Conservation (phyloP, 768 basidiomycete genomes). For the Collybia nuda region DNA sequence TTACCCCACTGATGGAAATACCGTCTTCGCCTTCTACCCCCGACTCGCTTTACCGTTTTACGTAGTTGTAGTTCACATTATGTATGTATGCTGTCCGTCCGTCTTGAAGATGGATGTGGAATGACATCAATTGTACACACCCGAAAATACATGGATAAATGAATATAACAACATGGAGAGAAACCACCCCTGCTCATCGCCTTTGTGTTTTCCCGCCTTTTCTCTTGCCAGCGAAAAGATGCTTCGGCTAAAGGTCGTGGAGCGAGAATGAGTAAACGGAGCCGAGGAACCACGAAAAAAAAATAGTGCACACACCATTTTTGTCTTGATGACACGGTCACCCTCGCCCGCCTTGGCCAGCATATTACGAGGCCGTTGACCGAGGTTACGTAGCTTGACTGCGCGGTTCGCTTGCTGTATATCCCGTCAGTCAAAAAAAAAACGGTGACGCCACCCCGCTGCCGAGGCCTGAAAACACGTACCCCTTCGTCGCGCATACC, state of each 20-base stretch:
- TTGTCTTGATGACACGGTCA: constrained; percentile 77
- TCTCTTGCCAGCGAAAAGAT: constrained; percentile 83
- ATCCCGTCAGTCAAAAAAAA: constrained; percentile 7
- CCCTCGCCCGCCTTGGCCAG: constrained; percentile 89
- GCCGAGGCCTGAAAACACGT: constrained; percentile 21
- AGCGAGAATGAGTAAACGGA: constrained; percentile 8
- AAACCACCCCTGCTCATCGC: constrained; percentile 39
- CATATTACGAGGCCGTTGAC: constrained; percentile 84
- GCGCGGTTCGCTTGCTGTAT: constrained; percentile 78
- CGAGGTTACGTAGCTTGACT: constrained; percentile 78
- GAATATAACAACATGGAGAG: constrained; percentile 10
- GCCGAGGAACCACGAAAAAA: constrained; percentile 5
- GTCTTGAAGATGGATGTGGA: constrained; percentile 13
- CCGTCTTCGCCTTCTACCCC: background rate
- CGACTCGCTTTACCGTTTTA: background rate
- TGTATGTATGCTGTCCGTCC: constrained; percentile 13
- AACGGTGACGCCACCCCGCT: background rate
- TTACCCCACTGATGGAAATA: background rate
- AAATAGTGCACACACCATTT: constrained; percentile 72
- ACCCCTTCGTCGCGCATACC: constrained; percentile 80
- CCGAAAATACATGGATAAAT: constrained; percentile 8
- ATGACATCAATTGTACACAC: background rate
- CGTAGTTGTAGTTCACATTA: constrained; percentile 1
- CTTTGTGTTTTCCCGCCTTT: constrained; percentile 82
- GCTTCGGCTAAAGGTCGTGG: constrained; percentile 69